Evolutionary conservation across 441 rosid species (phyloP).

Genomic region (Brassica hybrid): DNA sequence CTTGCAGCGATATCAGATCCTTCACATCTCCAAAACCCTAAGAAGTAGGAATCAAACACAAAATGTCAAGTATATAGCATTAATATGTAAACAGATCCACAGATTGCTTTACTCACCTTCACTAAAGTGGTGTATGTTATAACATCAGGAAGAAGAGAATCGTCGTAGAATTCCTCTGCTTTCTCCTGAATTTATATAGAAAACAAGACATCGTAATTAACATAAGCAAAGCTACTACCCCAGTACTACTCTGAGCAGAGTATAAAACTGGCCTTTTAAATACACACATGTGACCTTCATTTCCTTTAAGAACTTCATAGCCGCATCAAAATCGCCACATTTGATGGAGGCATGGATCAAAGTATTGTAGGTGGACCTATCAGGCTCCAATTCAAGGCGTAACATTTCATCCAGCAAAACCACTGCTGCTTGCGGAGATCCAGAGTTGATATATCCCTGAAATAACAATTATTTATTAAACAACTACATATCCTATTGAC

Average conservation of each 20-base stretch:
- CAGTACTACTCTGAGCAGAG: slow-evolving; percentile 43
- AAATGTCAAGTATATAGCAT: slow-evolving; percentile 12
- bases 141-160: slow-evolving; percentile 59
- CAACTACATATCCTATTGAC: not conserved
- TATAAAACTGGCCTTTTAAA: slow-evolving; percentile 58
- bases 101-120: slow-evolving; percentile 50
- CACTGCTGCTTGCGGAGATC: slow-evolving; percentile 64
- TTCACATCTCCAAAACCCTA: slow-evolving; percentile 67
- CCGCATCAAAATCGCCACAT: slow-evolving; percentile 56
- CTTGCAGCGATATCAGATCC: slow-evolving; percentile 57
- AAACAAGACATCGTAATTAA: slow-evolving; percentile 31
- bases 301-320: slow-evolving; percentile 61
- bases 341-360: slow-evolving; percentile 65
- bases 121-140: slow-evolving; percentile 72
- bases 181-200: slow-evolving; percentile 50
- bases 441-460: slow-evolving; percentile 66
- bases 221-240: slow-evolving; percentile 35
- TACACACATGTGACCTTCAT: slow-evolving; percentile 71
- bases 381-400: slow-evolving; percentile 61
- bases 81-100: slow-evolving; percentile 17
- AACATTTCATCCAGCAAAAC: slow-evolving; percentile 56
- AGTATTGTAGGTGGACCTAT: slow-evolving; percentile 71
- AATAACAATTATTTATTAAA: not conserved
- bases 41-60: slow-evolving; percentile 24
- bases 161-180: slow-evolving; percentile 44